Evolutionary conservation across 345 rosid genomes (phyloP), one percentile per base, ranked within the genome.

Genomic region (Camelina hispida): DNA sequence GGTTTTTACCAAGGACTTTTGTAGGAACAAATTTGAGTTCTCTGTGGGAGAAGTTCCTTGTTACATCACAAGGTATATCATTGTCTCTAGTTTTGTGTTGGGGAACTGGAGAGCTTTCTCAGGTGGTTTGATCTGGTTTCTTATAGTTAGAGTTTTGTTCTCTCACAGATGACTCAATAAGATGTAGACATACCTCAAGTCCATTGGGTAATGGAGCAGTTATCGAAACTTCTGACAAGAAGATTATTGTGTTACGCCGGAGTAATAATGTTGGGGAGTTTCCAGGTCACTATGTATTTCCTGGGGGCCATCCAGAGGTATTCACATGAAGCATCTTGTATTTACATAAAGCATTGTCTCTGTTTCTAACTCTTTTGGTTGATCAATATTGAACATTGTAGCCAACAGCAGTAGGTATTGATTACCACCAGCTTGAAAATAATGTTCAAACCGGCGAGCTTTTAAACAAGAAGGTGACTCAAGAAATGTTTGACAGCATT

Each of bases 291-390:
- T 87, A 83, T 56, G 98, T 91, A 53, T 91, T 91, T 44, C 97
- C 97, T 12, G 97, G 97, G 59, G 97, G 96, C 25, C 97, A 94
- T 83, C 97, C 97, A 38, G 96, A 91, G 97, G 98, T 88, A 75
- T 48, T 55, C 10, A 15, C 54, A 12, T 64, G 7, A 42, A 54
- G 8, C 25, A 18, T 51, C 55, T 11, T 17, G 7, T n/a, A 7
- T 47, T 46, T 15, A 15, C 62, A 7, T 64, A 9, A 43, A 55
- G 6, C 14, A 56, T 38, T 30, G 22, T 60, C 10, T 79, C 18
- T 44, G 48, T 40, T 50, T 43, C 57, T 57, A 20, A 44, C 23
- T 23, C 37, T 44, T 17, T 50, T 4, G 3, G 37, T 42, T 17
- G 55, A 58, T 71, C 4, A 66, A 62, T 54, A 71, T 17, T 54